These are phyloP conservation scores for Adansonia gregorii DNA, from an alignment of 441 rosid genomes.

Conservation along the genomic window DNA sequence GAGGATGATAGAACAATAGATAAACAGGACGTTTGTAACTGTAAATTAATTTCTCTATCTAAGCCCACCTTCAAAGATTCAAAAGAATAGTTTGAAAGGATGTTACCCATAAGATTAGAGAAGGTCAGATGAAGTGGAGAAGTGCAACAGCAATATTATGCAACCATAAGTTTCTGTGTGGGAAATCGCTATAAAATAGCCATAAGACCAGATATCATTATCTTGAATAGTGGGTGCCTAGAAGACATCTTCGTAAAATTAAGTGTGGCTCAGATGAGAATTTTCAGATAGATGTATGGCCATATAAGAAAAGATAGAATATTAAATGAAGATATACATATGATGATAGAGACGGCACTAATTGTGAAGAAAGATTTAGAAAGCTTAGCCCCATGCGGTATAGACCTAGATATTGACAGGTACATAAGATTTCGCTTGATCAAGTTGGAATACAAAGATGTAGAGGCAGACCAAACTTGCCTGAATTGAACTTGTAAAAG, in stretches of 20 bases:
- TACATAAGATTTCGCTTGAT: background rate
- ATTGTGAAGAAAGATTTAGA: background rate
- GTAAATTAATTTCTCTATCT: background rate
- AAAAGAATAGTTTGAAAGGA: background rate
- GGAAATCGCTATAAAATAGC: background rate
- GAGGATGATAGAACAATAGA: slow-evolving; percentile 3
- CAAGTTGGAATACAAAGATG: background rate
- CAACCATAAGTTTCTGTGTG: background rate
- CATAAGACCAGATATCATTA: background rate
- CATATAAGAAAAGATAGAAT: background rate
- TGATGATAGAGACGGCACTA: background rate
- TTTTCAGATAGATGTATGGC: background rate
- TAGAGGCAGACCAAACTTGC: background rate
- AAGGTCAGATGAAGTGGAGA: slow-evolving; percentile 19
- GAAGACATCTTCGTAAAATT: background rate
- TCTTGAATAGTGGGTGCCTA: background rate
- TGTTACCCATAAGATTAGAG: background rate
- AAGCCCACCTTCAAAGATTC: background rate
- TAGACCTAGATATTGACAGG: background rate
- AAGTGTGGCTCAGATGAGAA: background rate
- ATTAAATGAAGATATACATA: background rate
- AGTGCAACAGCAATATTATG: background rate
- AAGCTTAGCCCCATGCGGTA: background rate
- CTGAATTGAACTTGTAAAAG: background rate
- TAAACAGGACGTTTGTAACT: background rate